phyloP scores from a whole-genome alignment of 768 basidiomycete species.

The Pulveroboletus sp. region DNA sequence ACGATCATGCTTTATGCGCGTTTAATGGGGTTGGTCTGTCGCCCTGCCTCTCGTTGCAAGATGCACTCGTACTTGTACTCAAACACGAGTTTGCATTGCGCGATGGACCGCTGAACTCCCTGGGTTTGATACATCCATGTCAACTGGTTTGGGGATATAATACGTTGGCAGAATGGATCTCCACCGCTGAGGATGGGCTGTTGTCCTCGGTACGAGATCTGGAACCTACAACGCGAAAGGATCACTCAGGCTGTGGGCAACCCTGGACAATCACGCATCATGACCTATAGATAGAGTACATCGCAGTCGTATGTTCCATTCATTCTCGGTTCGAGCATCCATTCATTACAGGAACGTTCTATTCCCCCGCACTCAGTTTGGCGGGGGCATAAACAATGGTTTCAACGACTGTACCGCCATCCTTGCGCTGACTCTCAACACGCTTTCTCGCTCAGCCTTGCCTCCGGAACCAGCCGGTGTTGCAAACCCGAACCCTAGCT shows the following conservation, averaged over 20 bases:
- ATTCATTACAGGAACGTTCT: background rate
- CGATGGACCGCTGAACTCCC: no score
- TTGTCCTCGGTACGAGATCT: background rate
- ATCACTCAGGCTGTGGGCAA: background rate
- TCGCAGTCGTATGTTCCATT: background rate
- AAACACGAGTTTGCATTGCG: no score
- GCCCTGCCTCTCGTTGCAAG: no score
- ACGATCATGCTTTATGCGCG: no score
- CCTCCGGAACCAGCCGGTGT: conserved; percentile 9
- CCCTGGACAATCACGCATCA: background rate
- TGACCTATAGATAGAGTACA: no score
- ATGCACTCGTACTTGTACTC: no score
- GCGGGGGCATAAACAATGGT: conserved; percentile 21
- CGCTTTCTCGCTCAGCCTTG: conserved; percentile 14
- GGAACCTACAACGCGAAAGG: background rate
- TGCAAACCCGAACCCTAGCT: conserved; percentile 39
- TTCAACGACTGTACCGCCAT: conserved; percentile 26
- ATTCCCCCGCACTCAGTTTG: conserved; percentile 4
- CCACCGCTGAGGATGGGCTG: background rate
- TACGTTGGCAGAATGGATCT: background rate
- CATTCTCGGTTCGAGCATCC: background rate
- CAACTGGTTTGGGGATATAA: background rate
- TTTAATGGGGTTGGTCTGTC: no score
- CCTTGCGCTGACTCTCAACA: conserved; percentile 24
- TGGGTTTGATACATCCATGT: no score